Conservation (phyloP, 805 yeast genomes). For the Priceomyces fermenticarens region DNA sequence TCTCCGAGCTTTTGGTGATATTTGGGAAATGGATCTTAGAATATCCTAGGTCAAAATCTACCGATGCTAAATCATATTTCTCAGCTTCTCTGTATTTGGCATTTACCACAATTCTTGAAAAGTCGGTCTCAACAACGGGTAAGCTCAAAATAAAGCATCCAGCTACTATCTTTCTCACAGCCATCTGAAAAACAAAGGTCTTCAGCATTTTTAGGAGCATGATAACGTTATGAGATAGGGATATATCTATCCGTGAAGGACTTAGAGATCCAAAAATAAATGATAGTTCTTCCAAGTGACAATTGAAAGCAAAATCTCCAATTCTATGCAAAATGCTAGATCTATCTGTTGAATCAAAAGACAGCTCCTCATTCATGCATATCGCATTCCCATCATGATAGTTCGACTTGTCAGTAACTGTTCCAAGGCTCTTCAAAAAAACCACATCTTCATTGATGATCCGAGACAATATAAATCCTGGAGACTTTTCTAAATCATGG, state of each 20-base stretch:
- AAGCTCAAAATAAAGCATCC: constrained; percentile 18
- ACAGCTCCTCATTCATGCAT: too few relatives aligned
- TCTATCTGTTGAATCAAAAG: too few relatives aligned
- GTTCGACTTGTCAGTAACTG: too few relatives aligned
- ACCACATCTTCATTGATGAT: too few relatives aligned
- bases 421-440: too few relatives aligned
- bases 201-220: constrained; percentile 10
- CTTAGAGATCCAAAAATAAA: constrained; percentile 17
- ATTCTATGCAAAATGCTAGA: neutral
- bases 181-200: constrained; percentile 10
- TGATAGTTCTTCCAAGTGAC: constrained; percentile 17
- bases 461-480: too few relatives aligned
- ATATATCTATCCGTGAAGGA: constrained; percentile 12
- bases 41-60: constrained; percentile 23
- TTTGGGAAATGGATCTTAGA: constrained; percentile 27
- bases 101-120: constrained; percentile 20
- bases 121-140: constrained; percentile 21
- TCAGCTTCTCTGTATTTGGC: constrained; percentile 10
- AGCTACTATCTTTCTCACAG: constrained; percentile 10
- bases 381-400: too few relatives aligned
- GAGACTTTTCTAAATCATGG: too few relatives aligned
- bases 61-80: constrained; percentile 11
- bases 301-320: constrained; percentile 6
- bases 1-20: constrained; percentile 16
- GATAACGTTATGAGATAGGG: too few relatives aligned